These are phyloP conservation scores for Blastobotrys ciferrii DNA, from an alignment of 1,139 yeast species.

Conservation along the genomic window DNA sequence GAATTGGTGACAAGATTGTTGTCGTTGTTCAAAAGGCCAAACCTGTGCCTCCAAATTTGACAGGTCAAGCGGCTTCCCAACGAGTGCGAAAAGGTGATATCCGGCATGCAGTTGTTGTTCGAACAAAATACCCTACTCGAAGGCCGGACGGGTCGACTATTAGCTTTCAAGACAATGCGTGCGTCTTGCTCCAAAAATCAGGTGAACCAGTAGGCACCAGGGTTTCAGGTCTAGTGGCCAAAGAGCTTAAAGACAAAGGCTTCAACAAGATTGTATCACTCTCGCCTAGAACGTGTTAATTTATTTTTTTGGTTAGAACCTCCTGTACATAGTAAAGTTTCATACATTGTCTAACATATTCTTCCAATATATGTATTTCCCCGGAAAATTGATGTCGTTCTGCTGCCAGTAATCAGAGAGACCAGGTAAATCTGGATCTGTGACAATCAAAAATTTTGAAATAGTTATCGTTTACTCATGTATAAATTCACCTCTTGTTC, in stretches of 20 bases:
- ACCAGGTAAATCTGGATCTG: not conserved
- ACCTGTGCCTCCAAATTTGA: slow-evolving; percentile 58
- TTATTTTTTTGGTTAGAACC: not conserved
- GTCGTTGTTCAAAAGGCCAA: slow-evolving; percentile 93
- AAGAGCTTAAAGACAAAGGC: slow-evolving; percentile 81
- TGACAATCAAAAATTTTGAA: not conserved
- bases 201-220: slow-evolving; percentile 96
- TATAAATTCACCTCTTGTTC: not conserved
- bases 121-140: slow-evolving; percentile 82
- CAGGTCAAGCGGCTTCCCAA: slow-evolving; percentile 45
- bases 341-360: not conserved
- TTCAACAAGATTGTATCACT: slow-evolving; percentile 84
- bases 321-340: slow-evolving; percentile 1
- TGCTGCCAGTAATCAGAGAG: not conserved
- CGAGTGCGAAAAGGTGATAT: slow-evolving; percentile 94
- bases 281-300: slow-evolving; percentile 80
- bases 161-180: slow-evolving; percentile 93
- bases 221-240: slow-evolving; percentile 87
- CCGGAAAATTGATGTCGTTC: not conserved
- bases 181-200: slow-evolving; percentile 87
- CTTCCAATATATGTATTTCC: not conserved
- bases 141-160: slow-evolving; percentile 87
- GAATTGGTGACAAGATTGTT: slow-evolving; percentile 87
- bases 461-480: not conserved
- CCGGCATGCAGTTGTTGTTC: slow-evolving; percentile 90